A percentile compares a stretch with the other conserved stretches of the same genome.
phyloP scores from a whole-genome alignment of 257 asterid species.

The Nicotiana tabacum region DNA sequence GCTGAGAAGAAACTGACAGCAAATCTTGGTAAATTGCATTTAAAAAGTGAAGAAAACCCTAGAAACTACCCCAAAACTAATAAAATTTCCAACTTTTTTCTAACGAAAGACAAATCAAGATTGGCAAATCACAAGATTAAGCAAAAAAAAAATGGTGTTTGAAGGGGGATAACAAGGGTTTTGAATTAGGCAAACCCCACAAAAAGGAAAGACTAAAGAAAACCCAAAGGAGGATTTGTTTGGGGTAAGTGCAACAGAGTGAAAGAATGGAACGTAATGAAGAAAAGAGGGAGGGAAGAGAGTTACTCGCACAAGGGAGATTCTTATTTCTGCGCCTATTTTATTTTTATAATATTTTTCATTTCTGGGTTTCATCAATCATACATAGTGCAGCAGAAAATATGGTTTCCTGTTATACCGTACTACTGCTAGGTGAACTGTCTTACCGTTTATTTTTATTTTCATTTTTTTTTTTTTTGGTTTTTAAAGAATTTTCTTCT shows the following conservation, averaged over 20 bases:
- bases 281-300: conserved; percentile 8
- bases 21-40: conserved; percentile 6
- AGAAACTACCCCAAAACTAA: background rate
- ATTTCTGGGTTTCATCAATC: background rate
- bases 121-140: background rate
- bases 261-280: background rate
- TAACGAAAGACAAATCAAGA: conserved; percentile 2
- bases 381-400: no score
- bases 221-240: background rate
- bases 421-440: background rate
- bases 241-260: background rate
- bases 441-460: background rate
- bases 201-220: background rate
- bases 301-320: background rate
- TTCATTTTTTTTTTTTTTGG: no score
- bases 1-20: conserved; percentile 8
- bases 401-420: no score
- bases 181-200: background rate
- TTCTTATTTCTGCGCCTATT: background rate
- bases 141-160: background rate
- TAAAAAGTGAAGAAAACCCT: background rate
- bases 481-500: background rate
- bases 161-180: background rate
- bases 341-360: background rate
- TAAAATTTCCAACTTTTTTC: background rate